Evolutionary conservation across 495 filamentous ascomycete genomes (phyloP), one percentile per base, ranked within the genome.

Genomic region (Pyrenopolyporus hunteri): DNA sequence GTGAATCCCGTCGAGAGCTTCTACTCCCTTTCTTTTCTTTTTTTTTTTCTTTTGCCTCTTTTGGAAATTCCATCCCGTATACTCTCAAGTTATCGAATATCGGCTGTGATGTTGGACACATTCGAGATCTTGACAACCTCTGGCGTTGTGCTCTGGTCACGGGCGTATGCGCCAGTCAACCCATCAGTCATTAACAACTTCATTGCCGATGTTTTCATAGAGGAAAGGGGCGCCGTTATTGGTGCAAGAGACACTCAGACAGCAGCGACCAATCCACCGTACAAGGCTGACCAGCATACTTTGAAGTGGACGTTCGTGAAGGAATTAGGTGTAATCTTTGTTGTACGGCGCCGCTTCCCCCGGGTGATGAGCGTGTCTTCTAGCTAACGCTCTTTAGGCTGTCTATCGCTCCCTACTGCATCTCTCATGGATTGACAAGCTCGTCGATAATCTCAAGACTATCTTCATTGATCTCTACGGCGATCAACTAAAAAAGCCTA

Each of bases 61-160:
- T 29, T 14, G 14, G 7, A 6, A 39, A 14, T 39, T 14, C 7
- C 7, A 11, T n/a, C n/a, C n/a, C n/a, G n/a, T n/a, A n/a, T n/a
- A 39, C 4, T 14, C 7, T 16, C 35, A 13, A 39, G 35, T 4
- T 16, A 4, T 37, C 36, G 25, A 19, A 48, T 20, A n/a, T 35
- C 14, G 33, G 22, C 19, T 58, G 75, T 64, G 23, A 97, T 97
- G 93, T 78, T 98, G 74, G 94, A 98, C 74, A 86, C 88, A 13
- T 98, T 98, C 69, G 94, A 98, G 74, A 93, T 98, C 53, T 72
- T 98, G 17, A 96, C 91, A 49, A 96, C 93, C 29, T 97, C 94
- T 13, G 94, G 94, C 19, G 92, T 98, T 44, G 94, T 98, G 37
- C 82, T 98, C 33, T 98, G 94, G 94, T 97, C 94, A 25, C 88